These are phyloP conservation scores for Podila minutissima DNA, from an alignment of 192 early-diverging fungal genomes.

Conservation along the genomic window DNA sequence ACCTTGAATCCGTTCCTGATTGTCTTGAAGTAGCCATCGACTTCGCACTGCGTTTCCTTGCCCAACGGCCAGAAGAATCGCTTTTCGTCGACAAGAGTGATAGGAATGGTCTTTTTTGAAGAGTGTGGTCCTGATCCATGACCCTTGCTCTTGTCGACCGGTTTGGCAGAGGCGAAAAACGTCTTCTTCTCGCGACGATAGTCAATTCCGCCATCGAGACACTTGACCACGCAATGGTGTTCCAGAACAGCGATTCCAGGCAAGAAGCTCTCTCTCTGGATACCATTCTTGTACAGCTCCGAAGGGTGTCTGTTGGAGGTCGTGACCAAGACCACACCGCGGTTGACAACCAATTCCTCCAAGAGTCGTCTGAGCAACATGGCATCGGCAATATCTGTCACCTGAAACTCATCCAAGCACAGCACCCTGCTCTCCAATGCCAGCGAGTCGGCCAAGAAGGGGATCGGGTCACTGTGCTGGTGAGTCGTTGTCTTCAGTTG, in stretches of 20 bases:
- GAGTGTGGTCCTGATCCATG: slow-evolving; percentile 3
- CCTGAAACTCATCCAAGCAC: slow-evolving; percentile 98
- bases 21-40: slow-evolving; percentile 51
- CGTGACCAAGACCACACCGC: slow-evolving; percentile 89
- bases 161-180: slow-evolving; percentile 40
- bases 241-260: slow-evolving; percentile 93
- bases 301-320: slow-evolving; percentile 95
- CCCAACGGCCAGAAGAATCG: slow-evolving; percentile 80
- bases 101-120: slow-evolving; percentile 34
- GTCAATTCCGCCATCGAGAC: slow-evolving; percentile 91
- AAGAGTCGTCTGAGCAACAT: slow-evolving; percentile 90
- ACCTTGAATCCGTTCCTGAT: slow-evolving; percentile 35
- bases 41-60: slow-evolving; percentile 51
- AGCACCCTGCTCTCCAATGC: slow-evolving; percentile 84
- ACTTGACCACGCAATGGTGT: slow-evolving; percentile 79
- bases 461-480: slow-evolving; percentile 69
- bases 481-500: slow-evolving; percentile 62
- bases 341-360: slow-evolving; percentile 78
- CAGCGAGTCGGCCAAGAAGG: slow-evolving; percentile 82
- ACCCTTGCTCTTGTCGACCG: slow-evolving; percentile 20
- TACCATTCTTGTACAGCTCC: slow-evolving; percentile 95
- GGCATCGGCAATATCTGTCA: slow-evolving; percentile 98
- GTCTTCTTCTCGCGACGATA: slow-evolving; percentile 72
- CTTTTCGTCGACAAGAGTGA: slow-evolving; percentile 62
- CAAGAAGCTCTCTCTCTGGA: slow-evolving; percentile 92